Conservation (phyloP, 1,284 basidiomycete genomes). For the Salmacisia buchloeana region DNA sequence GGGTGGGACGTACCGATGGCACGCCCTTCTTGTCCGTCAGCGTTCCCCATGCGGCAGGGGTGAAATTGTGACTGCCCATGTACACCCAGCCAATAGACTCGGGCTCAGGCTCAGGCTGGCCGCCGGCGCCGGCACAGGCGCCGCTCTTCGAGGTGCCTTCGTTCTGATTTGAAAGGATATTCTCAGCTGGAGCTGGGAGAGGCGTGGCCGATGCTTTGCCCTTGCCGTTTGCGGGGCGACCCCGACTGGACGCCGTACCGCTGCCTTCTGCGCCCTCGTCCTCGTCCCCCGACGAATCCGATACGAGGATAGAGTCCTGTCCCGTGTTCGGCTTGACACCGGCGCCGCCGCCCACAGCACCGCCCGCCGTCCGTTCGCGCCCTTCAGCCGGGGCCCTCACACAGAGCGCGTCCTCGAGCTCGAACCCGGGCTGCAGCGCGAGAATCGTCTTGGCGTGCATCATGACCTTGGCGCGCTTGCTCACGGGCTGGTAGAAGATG, state of each 20-base stretch:
- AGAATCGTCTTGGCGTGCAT: slow-evolving; percentile 47
- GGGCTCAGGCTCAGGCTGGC: not conserved
- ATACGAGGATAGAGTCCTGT: too few relatives aligned
- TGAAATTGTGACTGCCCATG: slow-evolving; percentile 44
- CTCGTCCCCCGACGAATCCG: too few relatives aligned
- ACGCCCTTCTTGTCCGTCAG: slow-evolving; percentile 1
- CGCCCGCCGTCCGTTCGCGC: not conserved
- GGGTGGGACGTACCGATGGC: not conserved
- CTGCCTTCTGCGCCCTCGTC: not conserved
- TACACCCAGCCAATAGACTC: slow-evolving; percentile 38
- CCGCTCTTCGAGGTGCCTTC: not conserved
- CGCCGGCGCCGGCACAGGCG: not conserved
- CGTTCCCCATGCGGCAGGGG: slow-evolving; percentile 44
- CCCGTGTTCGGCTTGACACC: too few relatives aligned
- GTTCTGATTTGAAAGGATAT: not conserved
- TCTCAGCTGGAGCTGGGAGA: not conserved
- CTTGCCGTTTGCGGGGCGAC: not conserved
- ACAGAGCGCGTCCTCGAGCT: slow-evolving; percentile 16
- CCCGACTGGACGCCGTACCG: slow-evolving; percentile 8
- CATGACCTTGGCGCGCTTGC: slow-evolving; percentile 37
- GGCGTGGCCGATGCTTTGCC: not conserved
- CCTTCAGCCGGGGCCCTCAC: not conserved
- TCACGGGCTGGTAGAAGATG: slow-evolving; percentile 29
- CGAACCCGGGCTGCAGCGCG: slow-evolving; percentile 18
- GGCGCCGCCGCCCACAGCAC: not conserved